phyloP scores from a whole-genome alignment of 2,329 filamentous ascomycete species.

The Cephalotrichum gorgonifer region DNA sequence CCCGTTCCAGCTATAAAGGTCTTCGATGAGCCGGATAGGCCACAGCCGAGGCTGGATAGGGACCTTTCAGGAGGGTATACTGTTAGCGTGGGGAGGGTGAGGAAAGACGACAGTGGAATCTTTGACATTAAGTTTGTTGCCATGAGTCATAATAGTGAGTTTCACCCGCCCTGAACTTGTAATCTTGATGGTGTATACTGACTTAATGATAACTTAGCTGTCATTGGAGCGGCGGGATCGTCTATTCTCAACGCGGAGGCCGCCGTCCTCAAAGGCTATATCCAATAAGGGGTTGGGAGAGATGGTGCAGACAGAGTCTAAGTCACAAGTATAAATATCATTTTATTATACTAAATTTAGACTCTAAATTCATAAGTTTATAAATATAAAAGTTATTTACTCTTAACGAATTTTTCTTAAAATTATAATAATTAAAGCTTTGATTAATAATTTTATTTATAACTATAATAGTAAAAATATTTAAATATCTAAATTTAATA shows the following conservation, averaged over 20 bases:
- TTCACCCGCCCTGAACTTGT: not conserved
- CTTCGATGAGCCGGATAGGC: conserved; percentile 80
- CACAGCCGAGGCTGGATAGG: conserved; percentile 83
- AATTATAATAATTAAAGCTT: too few species aligned
- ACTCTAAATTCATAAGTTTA: too few species aligned
- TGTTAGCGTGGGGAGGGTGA: conserved; percentile 77
- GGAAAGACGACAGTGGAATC: conserved; percentile 77
- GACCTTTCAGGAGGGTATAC: conserved; percentile 80
- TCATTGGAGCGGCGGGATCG: conserved; percentile 92
- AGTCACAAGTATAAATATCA: too few species aligned
- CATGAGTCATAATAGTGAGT: conserved; percentile 67
- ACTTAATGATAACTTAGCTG: conserved; percentile 44
- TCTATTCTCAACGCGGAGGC: conserved; percentile 93
- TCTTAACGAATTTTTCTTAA: too few species aligned
- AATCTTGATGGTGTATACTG: conserved; percentile 14
- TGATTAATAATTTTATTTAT: too few species aligned
- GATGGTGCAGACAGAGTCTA: too few species aligned
- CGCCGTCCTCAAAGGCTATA: conserved; percentile 76
- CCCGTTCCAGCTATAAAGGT: conserved; percentile 74
- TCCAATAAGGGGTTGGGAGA: not conserved
- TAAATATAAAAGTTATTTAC: too few species aligned
- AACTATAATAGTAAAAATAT: too few species aligned
- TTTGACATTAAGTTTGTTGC: conserved; percentile 95
- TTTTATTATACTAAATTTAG: too few species aligned
- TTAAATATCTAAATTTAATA: too few species aligned